phyloP scores from a whole-genome alignment of 179 eudicot genomes.

The Silene vulgaris region DNA sequence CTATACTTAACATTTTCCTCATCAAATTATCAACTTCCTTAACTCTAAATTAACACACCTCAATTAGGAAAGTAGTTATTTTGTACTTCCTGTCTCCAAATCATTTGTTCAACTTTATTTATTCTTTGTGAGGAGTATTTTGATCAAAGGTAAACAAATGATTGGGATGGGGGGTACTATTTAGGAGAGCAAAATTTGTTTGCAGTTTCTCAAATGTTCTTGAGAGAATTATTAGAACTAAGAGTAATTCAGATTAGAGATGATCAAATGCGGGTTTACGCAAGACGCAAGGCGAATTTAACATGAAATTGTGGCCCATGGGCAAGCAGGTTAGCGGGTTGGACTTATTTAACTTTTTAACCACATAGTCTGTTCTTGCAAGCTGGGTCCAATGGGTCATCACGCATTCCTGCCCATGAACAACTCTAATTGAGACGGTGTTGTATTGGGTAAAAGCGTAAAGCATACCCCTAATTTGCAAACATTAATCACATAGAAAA shows the following conservation, averaged over 20 bases:
- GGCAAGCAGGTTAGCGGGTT: background rate
- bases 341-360: background rate
- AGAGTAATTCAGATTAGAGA: background rate
- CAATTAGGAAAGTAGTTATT: background rate
- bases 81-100: background rate
- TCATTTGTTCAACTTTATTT: too few relatives aligned
- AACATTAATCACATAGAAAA: background rate
- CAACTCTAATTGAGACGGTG: background rate
- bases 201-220: background rate
- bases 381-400: background rate
- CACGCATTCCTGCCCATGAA: background rate
- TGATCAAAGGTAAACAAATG: too few relatives aligned
- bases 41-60: background rate
- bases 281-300: background rate
- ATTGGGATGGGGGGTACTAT: background rate
- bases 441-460: background rate
- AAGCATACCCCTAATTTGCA: background rate
- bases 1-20: background rate
- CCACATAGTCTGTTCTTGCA: background rate
- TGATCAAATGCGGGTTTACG: background rate
- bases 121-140: background rate
- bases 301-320: background rate
- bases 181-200: background rate
- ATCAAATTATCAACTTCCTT: too few relatives aligned
- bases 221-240: background rate